Base-by-base conservation (phyloP, 2,329 filamentous ascomycete genomes). In the Alternaria hordeiaustralica region DNA sequence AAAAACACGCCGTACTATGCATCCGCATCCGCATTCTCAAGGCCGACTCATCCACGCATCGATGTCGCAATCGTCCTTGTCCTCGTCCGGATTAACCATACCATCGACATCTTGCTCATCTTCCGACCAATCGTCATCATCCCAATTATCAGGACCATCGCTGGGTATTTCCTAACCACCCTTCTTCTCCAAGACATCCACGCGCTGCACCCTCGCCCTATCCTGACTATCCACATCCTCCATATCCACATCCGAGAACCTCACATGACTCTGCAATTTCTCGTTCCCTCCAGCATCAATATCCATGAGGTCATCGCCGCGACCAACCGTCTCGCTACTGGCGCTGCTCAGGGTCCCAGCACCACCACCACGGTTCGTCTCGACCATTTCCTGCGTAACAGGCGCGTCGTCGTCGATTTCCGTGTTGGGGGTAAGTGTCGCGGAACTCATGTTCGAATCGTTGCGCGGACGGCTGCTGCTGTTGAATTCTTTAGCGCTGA, bases 361-460 rank as follows among this genome's bases (percentile, higher is more conserved):
- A n/a, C 68, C 67, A 12, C 60, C 71, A 9, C 60, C 68, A 8
- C 70, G 70, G 47, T 73, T 69, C 18, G 73, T 62, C 50, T 77
- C 75, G 9, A 73, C 62, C 71, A 75, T 76, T 53, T 78, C 74
- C 28, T 60, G 63, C 25, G 68, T 62, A 8, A 61, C 66, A 3
- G 55, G 43, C 3, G 57, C 65, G 7, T 70, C 71, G 11, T 77
- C 74, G 2, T 71, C 75, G 15, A 74, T 49, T 15, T 78, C 76
- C 2, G 76, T 78, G 15, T 78, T 75, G 4, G 78, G 78, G 8
- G 77, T 80, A n/a, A 79, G 56, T 10, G 78, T 80, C 18, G 72
- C 70, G 18, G 69, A 73, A 12, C 70, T 73, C 28, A 74, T 50
- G 18, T 65, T 68, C 1, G 70, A 73, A 44, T 66, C 67, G 36